Percentiles rank a stretch among this genome's conserved stretches.
Evolutionary conservation across 192 early-diverging fungal species (phyloP).

Genomic region (Gorgonomyces haynaldii): DNA sequence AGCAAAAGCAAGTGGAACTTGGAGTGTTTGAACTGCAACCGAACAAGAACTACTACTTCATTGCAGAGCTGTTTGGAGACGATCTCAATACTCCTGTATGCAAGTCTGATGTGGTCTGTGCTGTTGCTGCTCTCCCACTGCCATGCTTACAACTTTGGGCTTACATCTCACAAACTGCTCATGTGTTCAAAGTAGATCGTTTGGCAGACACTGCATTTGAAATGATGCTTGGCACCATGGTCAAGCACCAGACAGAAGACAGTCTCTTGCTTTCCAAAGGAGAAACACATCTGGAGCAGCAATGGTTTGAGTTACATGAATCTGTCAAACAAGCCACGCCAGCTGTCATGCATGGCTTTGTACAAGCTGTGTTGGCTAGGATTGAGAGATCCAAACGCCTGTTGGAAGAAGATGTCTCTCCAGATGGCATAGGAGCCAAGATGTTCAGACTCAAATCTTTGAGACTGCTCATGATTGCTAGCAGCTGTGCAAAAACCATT

Average conservation of each 20-base stretch:
- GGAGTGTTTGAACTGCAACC: too few relatives aligned
- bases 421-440: neutral
- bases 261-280: neutral
- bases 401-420: neutral
- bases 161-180: neutral
- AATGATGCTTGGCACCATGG: neutral
- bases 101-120: neutral
- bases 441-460: neutral
- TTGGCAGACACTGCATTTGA: neutral
- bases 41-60: too few relatives aligned
- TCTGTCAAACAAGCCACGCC: too few relatives aligned
- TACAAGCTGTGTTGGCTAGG: neutral
- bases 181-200: neutral
- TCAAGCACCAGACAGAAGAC: neutral
- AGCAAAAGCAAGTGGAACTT: too few relatives aligned
- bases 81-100: too few relatives aligned
- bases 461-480: conserved; percentile 17
- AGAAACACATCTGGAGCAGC: neutral
- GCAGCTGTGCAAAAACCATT: conserved; percentile 16
- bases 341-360: neutral
- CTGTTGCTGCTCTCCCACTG: neutral
- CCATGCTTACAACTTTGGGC: neutral
- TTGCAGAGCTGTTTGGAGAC: too few relatives aligned
- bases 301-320: too few relatives aligned
- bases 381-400: neutral